Evolutionary conservation across 1,284 basidiomycete species (phyloP), one percentile per base, ranked within the genome.

Genomic region (Papiliotrema fonsecae): DNA sequence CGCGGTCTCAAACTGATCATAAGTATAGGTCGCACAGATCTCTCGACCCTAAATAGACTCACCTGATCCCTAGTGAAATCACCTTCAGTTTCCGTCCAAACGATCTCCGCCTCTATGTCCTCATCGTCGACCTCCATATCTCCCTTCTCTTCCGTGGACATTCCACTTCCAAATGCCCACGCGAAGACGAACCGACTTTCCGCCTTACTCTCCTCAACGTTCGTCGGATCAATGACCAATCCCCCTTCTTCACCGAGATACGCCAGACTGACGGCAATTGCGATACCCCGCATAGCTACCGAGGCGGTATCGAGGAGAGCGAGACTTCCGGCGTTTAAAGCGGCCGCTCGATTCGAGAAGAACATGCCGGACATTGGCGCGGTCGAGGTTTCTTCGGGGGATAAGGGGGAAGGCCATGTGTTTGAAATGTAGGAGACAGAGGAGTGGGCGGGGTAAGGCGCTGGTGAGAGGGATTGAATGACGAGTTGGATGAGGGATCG

Each of bases 221-320:
- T 2, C 22, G 85, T 75, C 2, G 86, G 87, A 54, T 87, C 87
- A 26, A 86, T 64, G 49, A 87, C 79, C 48, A 88, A 61, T 54
- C 82, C 84, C 65, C 86, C 85, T 67, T 87, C 84, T n/a, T n/a
- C n/a, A n/a, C n/a, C n/a, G 2, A 74, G 37, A 16, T 70, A 56
- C 0, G 76, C 77, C n/a, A 77, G 61, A 6, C 70, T 58, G 1
- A 75, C 69, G 3, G 76, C 76, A 0, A 77, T 54, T 4, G 76
- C 66, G 24, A 77, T 67, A 0, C 71, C 77, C 4, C 65, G 63
- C 38, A 76, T 62, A 6, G 71, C 70, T n/a, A 78, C 64, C 3
- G 54, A 56, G 1, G 72, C 75, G 1, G 73, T 73, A 52, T 78
- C 75, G 24, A 78, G 52, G 16, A 76, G 58, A 0, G 77, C 73